phyloP scores from a whole-genome alignment of 352 stramenopile genomes.

The Phytopythium oedochilum region DNA sequence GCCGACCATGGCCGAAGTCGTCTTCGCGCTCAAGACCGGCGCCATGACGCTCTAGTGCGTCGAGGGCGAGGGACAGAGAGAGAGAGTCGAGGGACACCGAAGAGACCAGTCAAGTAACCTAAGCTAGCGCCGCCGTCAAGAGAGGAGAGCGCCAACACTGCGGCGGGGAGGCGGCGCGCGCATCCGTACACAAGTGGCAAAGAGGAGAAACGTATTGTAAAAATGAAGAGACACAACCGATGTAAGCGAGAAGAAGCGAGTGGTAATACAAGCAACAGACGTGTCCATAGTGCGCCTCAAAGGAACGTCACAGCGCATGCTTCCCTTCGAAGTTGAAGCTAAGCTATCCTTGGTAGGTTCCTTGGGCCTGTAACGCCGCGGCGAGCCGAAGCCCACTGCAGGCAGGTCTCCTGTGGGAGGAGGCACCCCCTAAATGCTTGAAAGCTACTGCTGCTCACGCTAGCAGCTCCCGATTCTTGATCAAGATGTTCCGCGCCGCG shows the following conservation, averaged over 20 bases:
- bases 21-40: slow-evolving; percentile 50
- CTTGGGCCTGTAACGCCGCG: too few species aligned
- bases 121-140: background rate
- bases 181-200: background rate
- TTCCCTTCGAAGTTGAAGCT: too few species aligned
- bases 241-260: background rate
- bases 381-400: too few species aligned
- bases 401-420: too few species aligned
- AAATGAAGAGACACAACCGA: background rate
- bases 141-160: background rate
- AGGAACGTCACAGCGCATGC: too few species aligned
- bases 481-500: too few species aligned
- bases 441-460: too few species aligned
- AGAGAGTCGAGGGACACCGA: too few species aligned
- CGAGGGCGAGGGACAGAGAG: background rate
- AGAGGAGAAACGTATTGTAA: slow-evolving; percentile 1
- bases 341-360: too few species aligned
- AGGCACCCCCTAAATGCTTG: too few species aligned
- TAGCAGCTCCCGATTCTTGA: too few species aligned
- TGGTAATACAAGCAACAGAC: background rate
- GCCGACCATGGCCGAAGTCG: slow-evolving; percentile 61
- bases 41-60: slow-evolving; percentile 43
- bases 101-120: background rate
- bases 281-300: background rate
- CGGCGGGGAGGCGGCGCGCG: background rate